A percentile compares a stretch with the other conserved stretches of the same genome.
Evolutionary conservation across 805 yeast genomes (phyloP).

Genomic region (Candida anglica): DNA sequence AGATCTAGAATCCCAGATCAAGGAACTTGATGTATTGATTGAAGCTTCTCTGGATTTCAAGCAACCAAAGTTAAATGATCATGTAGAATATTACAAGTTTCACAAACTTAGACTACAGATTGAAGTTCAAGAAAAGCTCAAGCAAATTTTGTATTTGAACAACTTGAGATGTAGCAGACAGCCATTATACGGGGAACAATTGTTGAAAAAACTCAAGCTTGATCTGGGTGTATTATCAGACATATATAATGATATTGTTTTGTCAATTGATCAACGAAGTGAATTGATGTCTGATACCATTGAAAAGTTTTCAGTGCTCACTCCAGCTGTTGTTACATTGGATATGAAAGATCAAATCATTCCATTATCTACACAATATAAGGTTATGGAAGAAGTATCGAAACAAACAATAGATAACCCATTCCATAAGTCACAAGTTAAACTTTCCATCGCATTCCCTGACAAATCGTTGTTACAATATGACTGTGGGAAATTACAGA

Average conservation of each 20-base stretch:
- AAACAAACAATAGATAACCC: constrained; percentile 43
- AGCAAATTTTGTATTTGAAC: constrained; percentile 62
- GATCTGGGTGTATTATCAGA: background rate
- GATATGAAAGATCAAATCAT: constrained; percentile 57
- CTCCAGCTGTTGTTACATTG: constrained; percentile 79
- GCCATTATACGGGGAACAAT: constrained; percentile 68
- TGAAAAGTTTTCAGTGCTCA: constrained; percentile 78
- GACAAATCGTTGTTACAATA: constrained; percentile 88
- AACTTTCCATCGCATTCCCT: constrained; percentile 90
- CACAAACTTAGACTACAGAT: constrained; percentile 49
- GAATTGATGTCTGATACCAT: constrained; percentile 45
- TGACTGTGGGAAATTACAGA: constrained; percentile 96
- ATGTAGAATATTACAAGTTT: constrained; percentile 57
- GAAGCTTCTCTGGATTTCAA: constrained; percentile 16
- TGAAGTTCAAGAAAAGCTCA: constrained; percentile 47
- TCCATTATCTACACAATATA: constrained; percentile 35
- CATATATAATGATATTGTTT: constrained; percentile 13
- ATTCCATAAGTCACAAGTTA: constrained; percentile 80
- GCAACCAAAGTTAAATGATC: constrained; percentile 24
- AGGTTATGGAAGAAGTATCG: constrained; percentile 24
- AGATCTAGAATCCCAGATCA: constrained; percentile 41
- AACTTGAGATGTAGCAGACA: constrained; percentile 55
- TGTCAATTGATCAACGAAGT: constrained; percentile 23
- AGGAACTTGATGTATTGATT: constrained; percentile 36
- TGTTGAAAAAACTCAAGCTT: constrained; percentile 28